Evolutionary conservation across 1,284 basidiomycete genomes (phyloP).

Genomic region (Sparassis latifolia): DNA sequence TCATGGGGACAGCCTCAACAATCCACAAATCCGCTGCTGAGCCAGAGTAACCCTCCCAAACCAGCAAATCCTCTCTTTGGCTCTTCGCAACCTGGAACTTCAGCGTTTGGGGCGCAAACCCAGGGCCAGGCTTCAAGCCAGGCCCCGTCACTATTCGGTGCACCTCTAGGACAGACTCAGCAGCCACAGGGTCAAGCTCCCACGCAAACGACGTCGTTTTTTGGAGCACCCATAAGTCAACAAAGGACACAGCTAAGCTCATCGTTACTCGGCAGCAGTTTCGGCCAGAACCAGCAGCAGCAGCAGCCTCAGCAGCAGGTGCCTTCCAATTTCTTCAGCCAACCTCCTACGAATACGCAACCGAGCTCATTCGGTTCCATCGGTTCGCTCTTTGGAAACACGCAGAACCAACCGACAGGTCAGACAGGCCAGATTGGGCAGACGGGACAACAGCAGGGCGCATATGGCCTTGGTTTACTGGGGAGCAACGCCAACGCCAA

Average conservation of each 20-base stretch:
- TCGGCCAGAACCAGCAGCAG: constrained; percentile 26
- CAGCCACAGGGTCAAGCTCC: constrained; percentile 17
- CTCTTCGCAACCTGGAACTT: constrained; percentile 14
- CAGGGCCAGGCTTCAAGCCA: constrained; percentile 2
- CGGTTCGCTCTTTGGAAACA: constrained; percentile 4
- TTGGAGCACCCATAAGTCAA: constrained; percentile 17
- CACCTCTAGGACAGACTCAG: constrained; percentile 16
- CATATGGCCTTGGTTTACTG: constrained; percentile 4
- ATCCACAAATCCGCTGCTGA: constrained; percentile 24
- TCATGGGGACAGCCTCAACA: too few species aligned
- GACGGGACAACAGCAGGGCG: constrained; percentile 7
- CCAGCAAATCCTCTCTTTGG: constrained; percentile 22
- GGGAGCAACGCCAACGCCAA: not conserved
- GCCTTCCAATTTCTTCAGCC: constrained; percentile 11
- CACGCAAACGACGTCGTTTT: constrained; percentile 23
- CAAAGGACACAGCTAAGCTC: not conserved
- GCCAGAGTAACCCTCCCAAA: constrained; percentile 25
- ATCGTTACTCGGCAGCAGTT: constrained; percentile 1
- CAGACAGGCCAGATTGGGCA: not conserved
- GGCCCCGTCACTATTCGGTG: constrained; percentile 23
- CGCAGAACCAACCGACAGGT: constrained; percentile 5
- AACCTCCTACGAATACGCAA: constrained; percentile 12
- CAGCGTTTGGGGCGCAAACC: constrained; percentile 5
- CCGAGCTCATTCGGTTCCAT: constrained; percentile 6
- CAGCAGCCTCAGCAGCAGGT: constrained; percentile 20